Percentiles rank a stretch among this genome's conserved stretches.
phyloP scores from a whole-genome alignment of 495 filamentous ascomycete species.

The Aspergillus nidulans region DNA sequence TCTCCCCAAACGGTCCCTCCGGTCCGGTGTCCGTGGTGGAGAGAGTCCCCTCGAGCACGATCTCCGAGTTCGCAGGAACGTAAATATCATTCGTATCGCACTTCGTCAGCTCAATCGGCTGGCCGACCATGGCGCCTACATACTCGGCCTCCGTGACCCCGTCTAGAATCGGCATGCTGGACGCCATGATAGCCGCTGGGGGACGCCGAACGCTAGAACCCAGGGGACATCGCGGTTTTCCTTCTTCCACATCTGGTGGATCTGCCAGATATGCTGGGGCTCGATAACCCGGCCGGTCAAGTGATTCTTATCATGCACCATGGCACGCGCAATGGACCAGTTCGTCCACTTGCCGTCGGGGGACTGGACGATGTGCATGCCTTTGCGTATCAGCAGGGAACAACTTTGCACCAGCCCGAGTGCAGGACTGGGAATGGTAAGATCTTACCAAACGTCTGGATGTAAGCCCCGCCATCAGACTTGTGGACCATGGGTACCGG shows the following conservation, averaged over 20 bases:
- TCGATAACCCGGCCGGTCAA: conserved; percentile 27
- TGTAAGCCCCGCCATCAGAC: conserved; percentile 35
- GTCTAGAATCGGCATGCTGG: conserved; percentile 34
- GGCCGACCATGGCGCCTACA: conserved; percentile 30
- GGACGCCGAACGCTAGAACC: conserved; percentile 37
- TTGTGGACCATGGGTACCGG: conserved; percentile 32
- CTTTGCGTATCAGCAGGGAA: conserved; percentile 5
- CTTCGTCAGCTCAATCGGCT: conserved; percentile 32
- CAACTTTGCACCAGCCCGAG: too few relatives aligned
- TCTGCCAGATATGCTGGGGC: conserved; percentile 31
- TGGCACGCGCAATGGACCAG: conserved; percentile 38
- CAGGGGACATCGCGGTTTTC: conserved; percentile 32
- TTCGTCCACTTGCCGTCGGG: conserved; percentile 35
- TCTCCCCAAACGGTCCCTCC: conserved; percentile 36
- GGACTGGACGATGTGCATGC: conserved; percentile 34
- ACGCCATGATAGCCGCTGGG: conserved; percentile 35
- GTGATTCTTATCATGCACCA: conserved; percentile 31
- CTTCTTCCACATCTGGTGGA: conserved; percentile 34
- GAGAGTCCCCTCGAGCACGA: conserved; percentile 35
- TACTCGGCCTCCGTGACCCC: conserved; percentile 32
- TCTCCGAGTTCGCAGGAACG: conserved; percentile 36
- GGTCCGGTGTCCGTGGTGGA: conserved; percentile 28
- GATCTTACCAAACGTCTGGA: conserved; percentile 26
- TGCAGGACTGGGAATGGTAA: not conserved
- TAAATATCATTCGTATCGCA: conserved; percentile 36